Conservation (phyloP, 805 yeast species). For the Yueomyces sinensis region DNA sequence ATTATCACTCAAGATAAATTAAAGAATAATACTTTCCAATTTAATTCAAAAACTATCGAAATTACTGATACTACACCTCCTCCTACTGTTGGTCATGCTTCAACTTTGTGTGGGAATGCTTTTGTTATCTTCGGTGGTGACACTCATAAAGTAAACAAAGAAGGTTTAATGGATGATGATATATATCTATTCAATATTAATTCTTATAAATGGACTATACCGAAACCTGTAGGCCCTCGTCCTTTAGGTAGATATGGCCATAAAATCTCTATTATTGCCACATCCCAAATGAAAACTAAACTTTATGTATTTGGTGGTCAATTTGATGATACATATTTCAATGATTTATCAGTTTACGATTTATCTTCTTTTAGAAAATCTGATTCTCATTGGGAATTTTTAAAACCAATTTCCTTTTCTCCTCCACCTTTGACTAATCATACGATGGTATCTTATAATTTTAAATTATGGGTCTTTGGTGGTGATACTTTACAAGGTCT, state of each 20-base stretch:
- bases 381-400: constrained; percentile 70
- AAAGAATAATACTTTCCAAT: not conserved
- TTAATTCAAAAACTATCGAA: constrained; percentile 41
- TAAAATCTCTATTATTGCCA: constrained; percentile 63
- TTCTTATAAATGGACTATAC: constrained; percentile 66
- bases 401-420: constrained; percentile 37
- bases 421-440: constrained; percentile 83
- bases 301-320: constrained; percentile 93
- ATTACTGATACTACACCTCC: constrained; percentile 77
- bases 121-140: constrained; percentile 95
- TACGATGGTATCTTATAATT: constrained; percentile 69
- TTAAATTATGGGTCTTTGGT: constrained; percentile 78
- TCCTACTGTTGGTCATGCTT: constrained; percentile 93
- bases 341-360: constrained; percentile 79
- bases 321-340: constrained; percentile 66
- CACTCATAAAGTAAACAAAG: constrained; percentile 66
- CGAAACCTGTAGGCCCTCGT: constrained; percentile 58
- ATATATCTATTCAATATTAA: constrained; percentile 75
- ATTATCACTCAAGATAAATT: constrained; percentile 35
- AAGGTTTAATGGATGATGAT: constrained; percentile 76
- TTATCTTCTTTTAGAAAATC: constrained; percentile 75
- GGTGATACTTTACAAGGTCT: constrained; percentile 72
- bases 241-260: constrained; percentile 95
- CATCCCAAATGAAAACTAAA: constrained; percentile 40
- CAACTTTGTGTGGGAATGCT: constrained; percentile 87